A percentile compares a stretch with the other conserved stretches of the same genome.
These are phyloP conservation scores for Solanum aculeatissimum DNA, from an alignment of 305 asterid species.

Conservation along the genomic window DNA sequence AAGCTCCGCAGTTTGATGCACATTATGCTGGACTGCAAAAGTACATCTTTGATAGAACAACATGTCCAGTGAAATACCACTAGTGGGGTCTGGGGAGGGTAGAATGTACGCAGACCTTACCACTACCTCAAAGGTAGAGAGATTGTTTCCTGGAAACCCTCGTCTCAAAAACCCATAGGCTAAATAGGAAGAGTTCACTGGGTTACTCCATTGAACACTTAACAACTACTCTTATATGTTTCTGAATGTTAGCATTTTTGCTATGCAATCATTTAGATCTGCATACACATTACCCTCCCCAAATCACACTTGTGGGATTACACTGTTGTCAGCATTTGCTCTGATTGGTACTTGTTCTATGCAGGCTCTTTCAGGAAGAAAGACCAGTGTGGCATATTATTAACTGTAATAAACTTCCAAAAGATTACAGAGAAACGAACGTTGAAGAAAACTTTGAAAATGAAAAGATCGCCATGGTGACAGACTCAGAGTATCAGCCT, in stretches of 20 bases:
- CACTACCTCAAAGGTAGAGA: too few species aligned
- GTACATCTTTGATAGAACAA: background rate
- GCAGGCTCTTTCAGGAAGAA: constrained; percentile 82
- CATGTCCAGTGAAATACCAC: too few species aligned
- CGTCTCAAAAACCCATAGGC: too few species aligned
- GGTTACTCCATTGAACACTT: background rate
- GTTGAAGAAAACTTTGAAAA: constrained; percentile 22
- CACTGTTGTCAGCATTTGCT: background rate
- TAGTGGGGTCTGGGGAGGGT: too few species aligned
- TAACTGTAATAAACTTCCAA: constrained; percentile 70
- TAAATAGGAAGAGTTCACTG: background rate
- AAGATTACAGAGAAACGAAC: constrained; percentile 31
- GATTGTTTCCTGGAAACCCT: too few species aligned
- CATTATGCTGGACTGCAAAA: background rate
- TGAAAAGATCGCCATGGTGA: constrained; percentile 47
- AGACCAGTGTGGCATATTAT: constrained; percentile 74
- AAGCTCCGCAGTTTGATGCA: background rate
- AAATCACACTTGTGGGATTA: background rate
- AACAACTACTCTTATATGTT: background rate
- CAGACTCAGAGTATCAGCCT: constrained; percentile 26
- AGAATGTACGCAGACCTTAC: too few species aligned
- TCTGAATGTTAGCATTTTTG: background rate
- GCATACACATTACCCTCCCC: background rate
- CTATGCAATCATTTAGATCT: background rate
- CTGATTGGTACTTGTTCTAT: background rate